Percentiles rank a stretch among this genome's conserved stretches.
phyloP scores from a whole-genome alignment of 2,329 filamentous ascomycete genomes.

The Neoarthrinium moseri region DNA sequence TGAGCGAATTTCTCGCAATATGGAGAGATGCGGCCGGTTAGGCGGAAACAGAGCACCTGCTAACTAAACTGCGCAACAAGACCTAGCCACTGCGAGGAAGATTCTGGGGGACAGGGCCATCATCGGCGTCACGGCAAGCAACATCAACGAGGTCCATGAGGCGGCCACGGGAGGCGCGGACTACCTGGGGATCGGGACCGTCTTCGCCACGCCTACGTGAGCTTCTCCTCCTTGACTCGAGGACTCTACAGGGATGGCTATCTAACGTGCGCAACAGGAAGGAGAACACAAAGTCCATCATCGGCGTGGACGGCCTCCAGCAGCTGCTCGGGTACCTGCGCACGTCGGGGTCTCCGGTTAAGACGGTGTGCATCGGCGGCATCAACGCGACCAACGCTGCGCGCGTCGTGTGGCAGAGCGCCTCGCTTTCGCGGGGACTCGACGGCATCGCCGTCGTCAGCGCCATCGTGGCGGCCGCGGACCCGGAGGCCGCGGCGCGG shows the following conservation, averaged over 20 bases:
- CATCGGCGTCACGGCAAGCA: slow-evolving; percentile 85
- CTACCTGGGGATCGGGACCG: slow-evolving; percentile 87
- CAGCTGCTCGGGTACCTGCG: slow-evolving; percentile 63
- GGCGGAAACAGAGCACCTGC: too few relatives aligned
- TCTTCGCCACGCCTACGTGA: slow-evolving; percentile 81
- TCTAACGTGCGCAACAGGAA: slow-evolving; percentile 52
- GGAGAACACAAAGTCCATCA: slow-evolving; percentile 80
- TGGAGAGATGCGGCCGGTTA: too few relatives aligned
- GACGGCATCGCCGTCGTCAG: slow-evolving; percentile 88
- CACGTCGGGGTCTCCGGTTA: slow-evolving; percentile 40
- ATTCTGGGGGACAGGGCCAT: slow-evolving; percentile 76
- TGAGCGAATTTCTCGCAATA: too few relatives aligned
- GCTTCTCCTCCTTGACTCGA: slow-evolving; percentile 14
- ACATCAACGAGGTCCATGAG: slow-evolving; percentile 66
- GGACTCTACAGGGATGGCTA: not conserved
- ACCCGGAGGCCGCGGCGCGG: slow-evolving; percentile 63
- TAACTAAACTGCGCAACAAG: slow-evolving; percentile 32
- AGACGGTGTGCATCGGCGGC: slow-evolving; percentile 84
- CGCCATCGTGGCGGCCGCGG: slow-evolving; percentile 73
- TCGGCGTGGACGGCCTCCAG: slow-evolving; percentile 70
- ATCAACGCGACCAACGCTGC: slow-evolving; percentile 76
- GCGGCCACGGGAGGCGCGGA: slow-evolving; percentile 78
- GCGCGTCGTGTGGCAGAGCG: slow-evolving; percentile 70
- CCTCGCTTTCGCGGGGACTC: slow-evolving; percentile 54
- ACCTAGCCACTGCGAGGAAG: slow-evolving; percentile 62